Base-by-base conservation (phyloP, 805 yeast species). In the Yamadazyma akitaensis region DNA sequence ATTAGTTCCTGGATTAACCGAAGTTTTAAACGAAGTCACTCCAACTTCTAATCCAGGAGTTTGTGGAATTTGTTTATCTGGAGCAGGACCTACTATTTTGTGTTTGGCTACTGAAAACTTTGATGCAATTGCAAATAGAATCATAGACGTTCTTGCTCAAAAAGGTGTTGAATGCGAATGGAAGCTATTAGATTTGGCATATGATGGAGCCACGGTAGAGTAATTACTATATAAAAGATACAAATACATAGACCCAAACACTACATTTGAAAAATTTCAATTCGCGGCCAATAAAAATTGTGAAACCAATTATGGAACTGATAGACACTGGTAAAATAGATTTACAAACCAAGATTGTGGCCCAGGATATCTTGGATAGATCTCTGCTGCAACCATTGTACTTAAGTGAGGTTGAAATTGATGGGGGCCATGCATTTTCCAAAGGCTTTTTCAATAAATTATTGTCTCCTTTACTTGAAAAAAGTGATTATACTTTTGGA, bases 41-140 rank as follows among this genome's bases (percentile, higher is more conserved):
- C 96, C 98, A 37, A 75, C 79, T 38, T 73, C 87, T 5, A 87
- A 88, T 62, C 84, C 85, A 1, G 97, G 97, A 3, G 75, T 91
- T 40, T 75, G 94, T 48, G 99, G 99, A 43, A 88, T 94, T 57
- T 94, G 99, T 64, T 75, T 94, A 48, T 86, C 96, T 24, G 99
- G 99, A 44, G 99, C 99, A 6, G 99, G 99, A 8, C 99, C 99
- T 47, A 94, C 99, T 7, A 91, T 94, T 47, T 72, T 94, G 53
- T 96, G 96, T 36, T 76, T 94, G 52, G 98, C 99, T 4, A 90
- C 97, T 3, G 84, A 80, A 16, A 87, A 88, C 64, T 94, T 82
- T 56, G 97, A 90, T 7, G 75, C 71, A 11, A 90, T 94, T 56
- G 96, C 99, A 7, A 62, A 64, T 5, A 87, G 82, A 44, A 90